A percentile compares a stretch with the other conserved stretches of the same genome.
These are phyloP conservation scores for Zhuliangozyma parablackwelliae DNA, from an alignment of 1,139 yeast species.

Conservation along the genomic window DNA sequence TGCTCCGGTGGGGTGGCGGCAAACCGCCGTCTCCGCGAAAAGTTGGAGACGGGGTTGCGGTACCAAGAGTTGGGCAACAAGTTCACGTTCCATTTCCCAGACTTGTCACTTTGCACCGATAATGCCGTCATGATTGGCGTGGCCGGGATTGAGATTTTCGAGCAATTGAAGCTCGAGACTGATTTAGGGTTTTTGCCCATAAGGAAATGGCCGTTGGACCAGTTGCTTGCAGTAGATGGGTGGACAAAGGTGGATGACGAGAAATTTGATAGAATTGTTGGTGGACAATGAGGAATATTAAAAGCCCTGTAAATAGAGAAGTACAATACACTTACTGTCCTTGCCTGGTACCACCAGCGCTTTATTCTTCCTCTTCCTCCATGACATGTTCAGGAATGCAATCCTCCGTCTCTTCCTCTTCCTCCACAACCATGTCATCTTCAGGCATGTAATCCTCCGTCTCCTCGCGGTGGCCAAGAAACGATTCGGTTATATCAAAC, in stretches of 20 bases:
- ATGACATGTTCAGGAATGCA: no score
- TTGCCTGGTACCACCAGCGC: no score
- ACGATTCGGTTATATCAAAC: conserved; percentile 50
- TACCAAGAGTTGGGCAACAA: conserved; percentile 3
- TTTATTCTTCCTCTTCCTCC: no score
- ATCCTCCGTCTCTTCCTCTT: no score
- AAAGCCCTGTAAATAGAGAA: conserved; percentile 1
- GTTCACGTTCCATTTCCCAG: conserved; percentile 57
- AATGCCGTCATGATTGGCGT: conserved; percentile 97
- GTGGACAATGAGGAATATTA: no score
- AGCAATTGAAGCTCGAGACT: conserved; percentile 44
- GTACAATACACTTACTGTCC: no score
- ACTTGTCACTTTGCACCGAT: conserved; percentile 75
- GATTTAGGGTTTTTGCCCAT: conserved; percentile 53
- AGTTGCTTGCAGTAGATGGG: conserved; percentile 44
- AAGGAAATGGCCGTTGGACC: conserved; percentile 70
- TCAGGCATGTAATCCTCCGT: conserved; percentile 26
- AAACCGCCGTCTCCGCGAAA: conserved; percentile 52
- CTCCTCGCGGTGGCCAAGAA: conserved; percentile 43
- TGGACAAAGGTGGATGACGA: conserved; percentile 34
- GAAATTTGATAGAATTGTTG: conserved; percentile 7
- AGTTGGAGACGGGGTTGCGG: conserved; percentile 37
- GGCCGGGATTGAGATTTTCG: conserved; percentile 88
- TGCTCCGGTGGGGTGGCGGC: conserved; percentile 96
- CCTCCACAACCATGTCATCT: conserved; percentile 3